These are phyloP conservation scores for Ogataea allantospora DNA, from an alignment of 805 yeast species.

Conservation along the genomic window DNA sequence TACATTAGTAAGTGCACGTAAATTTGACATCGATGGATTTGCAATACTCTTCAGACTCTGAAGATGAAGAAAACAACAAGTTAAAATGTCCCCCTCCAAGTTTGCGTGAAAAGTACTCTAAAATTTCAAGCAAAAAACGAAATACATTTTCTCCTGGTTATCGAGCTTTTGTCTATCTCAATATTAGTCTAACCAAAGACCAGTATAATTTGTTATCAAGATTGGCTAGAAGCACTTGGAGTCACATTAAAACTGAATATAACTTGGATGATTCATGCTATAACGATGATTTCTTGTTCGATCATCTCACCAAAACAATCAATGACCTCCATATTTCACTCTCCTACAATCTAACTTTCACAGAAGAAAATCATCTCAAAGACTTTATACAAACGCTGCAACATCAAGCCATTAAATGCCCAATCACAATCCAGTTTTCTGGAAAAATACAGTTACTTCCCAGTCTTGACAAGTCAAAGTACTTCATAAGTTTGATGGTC, in stretches of 20 bases:
- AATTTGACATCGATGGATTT: slow-evolving; percentile 8
- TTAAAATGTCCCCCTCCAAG: slow-evolving; percentile 12
- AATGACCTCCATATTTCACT: slow-evolving; percentile 22
- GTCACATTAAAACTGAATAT: not conserved
- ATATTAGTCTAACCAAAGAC: slow-evolving; percentile 2
- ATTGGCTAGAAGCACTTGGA: slow-evolving; percentile 6
- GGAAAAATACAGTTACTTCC: slow-evolving; percentile 14
- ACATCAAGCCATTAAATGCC: slow-evolving; percentile 1
- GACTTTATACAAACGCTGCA: slow-evolving; percentile 2
- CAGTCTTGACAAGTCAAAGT: slow-evolving; percentile 15
- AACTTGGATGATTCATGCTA: slow-evolving; percentile 1
- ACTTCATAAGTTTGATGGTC: slow-evolving; percentile 19
- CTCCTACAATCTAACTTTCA: slow-evolving; percentile 20
- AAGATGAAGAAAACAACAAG: slow-evolving; percentile 1
- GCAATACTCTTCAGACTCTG: slow-evolving; percentile 10
- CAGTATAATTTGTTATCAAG: slow-evolving; percentile 4
- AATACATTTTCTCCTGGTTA: slow-evolving; percentile 1
- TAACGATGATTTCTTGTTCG: slow-evolving; percentile 9
- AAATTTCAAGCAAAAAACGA: not conserved
- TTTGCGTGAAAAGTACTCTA: slow-evolving; percentile 10
- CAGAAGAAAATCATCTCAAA: not conserved
- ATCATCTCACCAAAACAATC: slow-evolving; percentile 14
- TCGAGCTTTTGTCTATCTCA: slow-evolving; percentile 11
- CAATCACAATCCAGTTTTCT: slow-evolving; percentile 8
- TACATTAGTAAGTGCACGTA: not conserved